Conservation (phyloP, 805 yeast genomes). For the Teunomyces gatunensis region DNA sequence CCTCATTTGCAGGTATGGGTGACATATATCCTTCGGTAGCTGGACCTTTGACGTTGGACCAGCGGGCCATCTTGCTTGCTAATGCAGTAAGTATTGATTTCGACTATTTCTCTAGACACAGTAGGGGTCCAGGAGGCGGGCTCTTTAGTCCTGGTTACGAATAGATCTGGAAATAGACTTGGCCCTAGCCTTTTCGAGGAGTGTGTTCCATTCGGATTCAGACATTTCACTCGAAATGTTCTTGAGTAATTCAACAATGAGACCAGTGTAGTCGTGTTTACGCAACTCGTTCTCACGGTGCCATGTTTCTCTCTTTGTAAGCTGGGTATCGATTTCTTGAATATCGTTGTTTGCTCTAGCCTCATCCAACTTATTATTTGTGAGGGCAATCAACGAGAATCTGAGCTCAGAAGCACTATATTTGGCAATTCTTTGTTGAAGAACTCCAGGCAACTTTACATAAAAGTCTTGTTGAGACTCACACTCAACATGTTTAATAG, state of each 20-base stretch:
- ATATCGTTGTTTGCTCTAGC: constrained; percentile 39
- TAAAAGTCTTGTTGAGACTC: constrained; percentile 39
- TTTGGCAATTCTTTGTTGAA: constrained; percentile 46
- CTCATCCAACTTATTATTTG: constrained; percentile 46
- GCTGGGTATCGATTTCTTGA: constrained; percentile 36
- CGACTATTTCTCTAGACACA: constrained; percentile 95
- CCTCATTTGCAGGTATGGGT: constrained; percentile 58
- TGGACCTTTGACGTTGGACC: constrained; percentile 64
- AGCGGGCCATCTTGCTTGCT: constrained; percentile 82
- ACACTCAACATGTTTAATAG: constrained; percentile 50
- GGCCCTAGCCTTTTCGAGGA: constrained; percentile 24
- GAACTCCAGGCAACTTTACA: constrained; percentile 41
- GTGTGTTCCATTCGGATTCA: constrained; percentile 40
- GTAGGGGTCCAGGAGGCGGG: constrained; percentile 49
- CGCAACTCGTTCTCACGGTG: constrained; percentile 52
- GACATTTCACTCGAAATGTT: constrained; percentile 32
- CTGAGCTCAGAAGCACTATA: constrained; percentile 49
- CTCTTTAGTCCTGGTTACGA: constrained; percentile 39
- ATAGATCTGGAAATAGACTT: constrained; percentile 13
- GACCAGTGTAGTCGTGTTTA: constrained; percentile 51
- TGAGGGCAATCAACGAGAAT: constrained; percentile 54
- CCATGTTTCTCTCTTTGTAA: constrained; percentile 51
- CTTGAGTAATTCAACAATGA: constrained; percentile 46
- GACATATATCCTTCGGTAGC: constrained; percentile 49
- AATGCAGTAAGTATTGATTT: constrained; percentile 91